A percentile compares a stretch with the other conserved stretches of the same genome.
Conservation (phyloP, 768 basidiomycete genomes). For the Pleurotus tuoliensis region DNA sequence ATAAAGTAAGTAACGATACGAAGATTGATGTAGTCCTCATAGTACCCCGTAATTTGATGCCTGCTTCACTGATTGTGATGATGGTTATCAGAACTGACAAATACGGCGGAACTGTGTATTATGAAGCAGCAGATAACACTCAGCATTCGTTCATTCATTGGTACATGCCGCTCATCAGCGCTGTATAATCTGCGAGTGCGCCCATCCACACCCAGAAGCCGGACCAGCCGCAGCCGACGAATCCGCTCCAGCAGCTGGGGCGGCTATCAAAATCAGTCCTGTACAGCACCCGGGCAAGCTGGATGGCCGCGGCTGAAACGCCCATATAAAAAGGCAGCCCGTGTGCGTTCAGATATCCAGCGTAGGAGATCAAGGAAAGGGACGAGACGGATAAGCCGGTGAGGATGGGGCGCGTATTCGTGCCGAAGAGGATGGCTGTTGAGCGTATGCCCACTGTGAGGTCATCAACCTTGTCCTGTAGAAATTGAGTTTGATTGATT, state of each 20-base stretch:
- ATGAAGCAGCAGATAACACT: not conserved
- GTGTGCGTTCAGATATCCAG: slow-evolving; percentile 78
- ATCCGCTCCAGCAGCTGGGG: slow-evolving; percentile 86
- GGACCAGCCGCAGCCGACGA: slow-evolving; percentile 82
- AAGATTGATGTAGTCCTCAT: too few species aligned
- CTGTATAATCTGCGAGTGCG: slow-evolving; percentile 62
- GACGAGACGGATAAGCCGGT: slow-evolving; percentile 68
- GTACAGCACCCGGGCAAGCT: slow-evolving; percentile 74
- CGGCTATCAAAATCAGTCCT: slow-evolving; percentile 74
- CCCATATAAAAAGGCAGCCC: slow-evolving; percentile 79
- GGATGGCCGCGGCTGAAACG: slow-evolving; percentile 64
- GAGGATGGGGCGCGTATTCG: slow-evolving; percentile 72
- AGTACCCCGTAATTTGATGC: too few species aligned
- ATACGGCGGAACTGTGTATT: too few species aligned
- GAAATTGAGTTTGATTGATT: too few species aligned
- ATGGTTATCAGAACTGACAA: too few species aligned
- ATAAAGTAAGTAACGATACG: too few species aligned
- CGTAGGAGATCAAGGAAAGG: slow-evolving; percentile 68
- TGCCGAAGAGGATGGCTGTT: slow-evolving; percentile 88
- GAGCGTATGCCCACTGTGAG: slow-evolving; percentile 85
- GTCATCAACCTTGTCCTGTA: slow-evolving; percentile 90
- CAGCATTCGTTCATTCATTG: slow-evolving; percentile 10
- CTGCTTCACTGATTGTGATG: too few species aligned
- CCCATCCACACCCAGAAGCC: slow-evolving; percentile 90
- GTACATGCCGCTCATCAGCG: slow-evolving; percentile 23